Conservation (phyloP, 129 eudicot species). For the Pittosporum tobira region DNA sequence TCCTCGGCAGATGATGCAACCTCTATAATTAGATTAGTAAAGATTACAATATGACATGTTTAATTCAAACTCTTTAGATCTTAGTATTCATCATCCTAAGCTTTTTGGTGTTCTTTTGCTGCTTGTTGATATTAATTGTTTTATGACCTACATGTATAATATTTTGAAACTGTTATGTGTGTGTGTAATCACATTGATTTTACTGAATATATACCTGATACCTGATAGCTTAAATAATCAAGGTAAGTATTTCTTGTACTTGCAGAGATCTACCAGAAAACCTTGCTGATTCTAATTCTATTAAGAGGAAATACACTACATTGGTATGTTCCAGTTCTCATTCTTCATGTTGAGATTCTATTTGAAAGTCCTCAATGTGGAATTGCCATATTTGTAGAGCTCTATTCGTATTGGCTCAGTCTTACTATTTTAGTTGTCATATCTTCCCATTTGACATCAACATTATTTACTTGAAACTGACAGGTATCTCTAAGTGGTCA, state of each 20-base stretch:
- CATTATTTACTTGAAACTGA: conserved; percentile 13
- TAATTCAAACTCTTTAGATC: too few relatives aligned
- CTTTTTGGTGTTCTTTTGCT: too few relatives aligned
- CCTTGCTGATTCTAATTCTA: conserved; percentile 20
- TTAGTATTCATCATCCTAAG: too few relatives aligned
- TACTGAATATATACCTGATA: too few relatives aligned
- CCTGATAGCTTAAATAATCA: not conserved
- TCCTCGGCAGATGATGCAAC: too few relatives aligned
- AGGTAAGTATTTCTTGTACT: conserved; percentile 6
- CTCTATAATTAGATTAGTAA: too few relatives aligned
- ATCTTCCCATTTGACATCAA: not conserved
- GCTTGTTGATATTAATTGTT: too few relatives aligned
- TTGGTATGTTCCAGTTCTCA: conserved; percentile 35
- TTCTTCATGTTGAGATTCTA: not conserved
- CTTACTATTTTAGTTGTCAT: conserved; percentile 6
- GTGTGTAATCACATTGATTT: too few relatives aligned
- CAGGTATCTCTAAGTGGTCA: conserved; percentile 98
- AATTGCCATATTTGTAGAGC: conserved; percentile 3
- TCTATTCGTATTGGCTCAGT: conserved; percentile 4
- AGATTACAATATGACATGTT: too few relatives aligned
- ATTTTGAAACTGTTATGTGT: too few relatives aligned
- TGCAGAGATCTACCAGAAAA: conserved; percentile 40
- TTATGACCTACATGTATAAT: too few relatives aligned
- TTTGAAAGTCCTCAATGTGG: not conserved
- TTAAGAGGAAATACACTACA: conserved; percentile 45